These are phyloP conservation scores for Chrysoporthe puriensis DNA, from an alignment of 2,329 filamentous ascomycete species.

Conservation along the genomic window DNA sequence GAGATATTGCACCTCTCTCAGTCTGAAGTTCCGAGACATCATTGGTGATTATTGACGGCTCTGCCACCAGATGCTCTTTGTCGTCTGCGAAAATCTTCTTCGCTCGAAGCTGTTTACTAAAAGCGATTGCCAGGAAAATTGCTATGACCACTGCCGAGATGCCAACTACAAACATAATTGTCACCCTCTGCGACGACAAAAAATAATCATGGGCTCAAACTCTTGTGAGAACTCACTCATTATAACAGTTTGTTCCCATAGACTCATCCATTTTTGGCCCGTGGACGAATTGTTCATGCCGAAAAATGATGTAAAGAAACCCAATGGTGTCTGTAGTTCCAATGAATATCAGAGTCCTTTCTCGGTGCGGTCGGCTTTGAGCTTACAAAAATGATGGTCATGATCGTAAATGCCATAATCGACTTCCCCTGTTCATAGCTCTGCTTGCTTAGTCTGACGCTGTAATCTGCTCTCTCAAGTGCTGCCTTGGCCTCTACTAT, in stretches of 20 bases:
- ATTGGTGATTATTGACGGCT: too few species aligned
- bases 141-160: too few species aligned
- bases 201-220: too few species aligned
- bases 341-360: not conserved
- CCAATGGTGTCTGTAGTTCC: slow-evolving; percentile 5
- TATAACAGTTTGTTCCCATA: not conserved
- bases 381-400: slow-evolving; percentile 36
- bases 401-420: slow-evolving; percentile 25
- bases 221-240: slow-evolving; percentile 12
- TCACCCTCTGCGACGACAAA: too few species aligned
- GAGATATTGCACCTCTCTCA: too few species aligned
- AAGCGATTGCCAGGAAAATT: too few species aligned
- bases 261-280: slow-evolving; percentile 11
- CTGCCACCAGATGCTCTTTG: too few species aligned
- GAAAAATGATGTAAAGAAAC: slow-evolving; percentile 27
- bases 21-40: too few species aligned
- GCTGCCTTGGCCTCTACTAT: slow-evolving; percentile 20
- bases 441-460: slow-evolving; percentile 1
- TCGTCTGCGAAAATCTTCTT: too few species aligned
- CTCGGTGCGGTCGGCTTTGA: not conserved
- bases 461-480: slow-evolving; percentile 12
- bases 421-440: slow-evolving; percentile 15
- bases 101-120: too few species aligned
- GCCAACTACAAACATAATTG: too few species aligned
- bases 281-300: slow-evolving; percentile 23